Base-by-base conservation (phyloP, 2,329 filamentous ascomycete genomes). In the Fusarium sp. region DNA sequence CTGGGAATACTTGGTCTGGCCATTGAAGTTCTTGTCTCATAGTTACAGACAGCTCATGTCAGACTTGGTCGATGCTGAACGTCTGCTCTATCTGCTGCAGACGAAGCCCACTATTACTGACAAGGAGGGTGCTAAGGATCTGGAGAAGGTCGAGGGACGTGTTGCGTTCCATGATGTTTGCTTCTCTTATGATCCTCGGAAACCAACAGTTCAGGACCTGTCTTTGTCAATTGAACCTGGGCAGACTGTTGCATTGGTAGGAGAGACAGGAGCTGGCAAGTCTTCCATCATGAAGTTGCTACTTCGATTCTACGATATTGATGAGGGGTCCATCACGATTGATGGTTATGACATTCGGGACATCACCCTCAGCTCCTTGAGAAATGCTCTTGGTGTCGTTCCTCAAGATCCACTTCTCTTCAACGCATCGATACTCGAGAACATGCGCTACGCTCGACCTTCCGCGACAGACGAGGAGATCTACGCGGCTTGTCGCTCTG, bases 381-480 rank as follows among this genome's bases (percentile, higher is more conserved):
- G 90, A 15, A 85, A 88, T 25, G 83, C 85, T 6, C 85, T 93
- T 32, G 90, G 90, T 25, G 85, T 92, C 18, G 91, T 93, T 0
- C 91, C 91, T 6, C 89, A 93, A 79, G 88, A 91, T 68, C 88
- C 90, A 0, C 83, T 87, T 0, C 82, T 93, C 13, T 93, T 93
- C 82, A 91, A 92, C 77, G 85, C 87, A 37, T 88, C 88, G 2
- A 87, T 93, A 46, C 85, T 90, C 77, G 87, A 92, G 23, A 93
- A 93, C 75, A 82, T 93, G 30, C 86, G 86, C 5, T 93, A 93
- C 78, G 89, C 89, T 4, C 86, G 86, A 16, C 86, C 89, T 4
- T 84, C 86, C n/a, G 90, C 90, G 3, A 89, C 87, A 0, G 87
- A 92, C 47, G 86, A 86, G 11, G 88, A 93, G 35, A 85, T 91